A percentile compares a stretch with the other conserved stretches of the same genome.
Conservation (phyloP, 73 alveolate genomes). For the Symbiodinium natans region DNA sequence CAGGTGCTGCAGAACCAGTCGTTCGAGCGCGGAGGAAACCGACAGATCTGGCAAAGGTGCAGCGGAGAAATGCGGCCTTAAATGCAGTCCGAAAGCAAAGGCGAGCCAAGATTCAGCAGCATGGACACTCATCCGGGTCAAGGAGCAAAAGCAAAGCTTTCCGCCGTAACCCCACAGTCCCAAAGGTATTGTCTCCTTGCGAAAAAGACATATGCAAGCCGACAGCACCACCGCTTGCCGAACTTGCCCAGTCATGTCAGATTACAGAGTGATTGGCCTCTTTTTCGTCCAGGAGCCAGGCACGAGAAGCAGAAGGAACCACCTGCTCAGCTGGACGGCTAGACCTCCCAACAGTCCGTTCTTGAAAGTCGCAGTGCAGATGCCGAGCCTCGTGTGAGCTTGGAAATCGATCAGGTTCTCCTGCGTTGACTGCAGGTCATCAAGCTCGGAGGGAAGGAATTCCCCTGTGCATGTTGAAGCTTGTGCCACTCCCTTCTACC, state of each 20-base stretch:
- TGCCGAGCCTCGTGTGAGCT: neutral
- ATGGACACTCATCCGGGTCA: too few species aligned
- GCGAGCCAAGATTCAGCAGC: neutral
- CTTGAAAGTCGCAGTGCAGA: neutral
- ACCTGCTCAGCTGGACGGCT: neutral
- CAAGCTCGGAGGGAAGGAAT: too few species aligned
- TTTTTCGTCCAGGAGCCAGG: neutral
- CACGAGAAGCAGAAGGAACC: neutral
- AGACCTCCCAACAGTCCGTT: neutral
- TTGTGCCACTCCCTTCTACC: too few species aligned
- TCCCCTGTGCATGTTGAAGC: too few species aligned
- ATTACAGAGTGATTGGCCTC: too few species aligned
- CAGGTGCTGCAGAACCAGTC: conserved; percentile 89
- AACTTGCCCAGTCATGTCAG: too few species aligned
- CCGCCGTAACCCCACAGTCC: conserved; percentile 81
- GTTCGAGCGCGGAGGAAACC: conserved; percentile 33
- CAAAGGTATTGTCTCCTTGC: conserved; percentile 30
- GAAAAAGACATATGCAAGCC: too few species aligned
- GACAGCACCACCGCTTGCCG: too few species aligned
- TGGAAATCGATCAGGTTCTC: neutral
- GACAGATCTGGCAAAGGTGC: neutral
- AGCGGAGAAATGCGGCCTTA: neutral
- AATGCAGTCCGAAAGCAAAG: neutral
- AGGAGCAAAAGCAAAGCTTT: conserved; percentile 57
- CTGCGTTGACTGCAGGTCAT: too few species aligned